Percentiles rank a stretch among this genome's conserved stretches.
Conservation (phyloP, 129 eudicot species). For the Pseudognaphalium luteoalbum region DNA sequence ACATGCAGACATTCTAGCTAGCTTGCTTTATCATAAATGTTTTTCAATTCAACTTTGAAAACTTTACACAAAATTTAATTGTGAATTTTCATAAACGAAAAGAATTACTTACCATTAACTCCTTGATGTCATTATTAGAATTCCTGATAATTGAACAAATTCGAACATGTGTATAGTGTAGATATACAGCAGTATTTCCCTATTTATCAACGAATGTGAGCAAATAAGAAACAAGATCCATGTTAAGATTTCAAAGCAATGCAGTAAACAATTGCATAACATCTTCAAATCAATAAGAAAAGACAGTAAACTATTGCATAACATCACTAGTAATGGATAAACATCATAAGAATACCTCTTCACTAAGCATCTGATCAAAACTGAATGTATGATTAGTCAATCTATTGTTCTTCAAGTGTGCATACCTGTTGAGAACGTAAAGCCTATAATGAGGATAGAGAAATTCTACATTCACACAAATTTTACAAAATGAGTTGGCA, state of each 20-base stretch:
- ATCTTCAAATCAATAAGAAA: neutral
- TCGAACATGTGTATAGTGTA: neutral
- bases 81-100: neutral
- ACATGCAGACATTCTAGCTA: too few relatives aligned
- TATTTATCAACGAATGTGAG: neutral
- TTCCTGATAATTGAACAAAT: too few relatives aligned
- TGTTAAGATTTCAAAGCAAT: neutral
- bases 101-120: neutral
- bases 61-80: too few relatives aligned
- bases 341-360: neutral
- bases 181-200: neutral
- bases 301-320: neutral
- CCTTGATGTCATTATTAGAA: neutral
- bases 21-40: too few relatives aligned
- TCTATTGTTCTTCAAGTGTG: neutral
- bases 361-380: neutral
- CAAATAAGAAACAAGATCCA: neutral
- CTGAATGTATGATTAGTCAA: conserved; percentile 1
- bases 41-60: too few relatives aligned
- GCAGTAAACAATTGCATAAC: neutral
- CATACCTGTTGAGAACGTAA: neutral
- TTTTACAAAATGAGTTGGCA: too few relatives aligned
- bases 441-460: too few relatives aligned
- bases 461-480: too few relatives aligned
- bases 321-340: neutral